Base-by-base conservation (phyloP, 306 rosid genomes). In the Albizia julibrissin region DNA sequence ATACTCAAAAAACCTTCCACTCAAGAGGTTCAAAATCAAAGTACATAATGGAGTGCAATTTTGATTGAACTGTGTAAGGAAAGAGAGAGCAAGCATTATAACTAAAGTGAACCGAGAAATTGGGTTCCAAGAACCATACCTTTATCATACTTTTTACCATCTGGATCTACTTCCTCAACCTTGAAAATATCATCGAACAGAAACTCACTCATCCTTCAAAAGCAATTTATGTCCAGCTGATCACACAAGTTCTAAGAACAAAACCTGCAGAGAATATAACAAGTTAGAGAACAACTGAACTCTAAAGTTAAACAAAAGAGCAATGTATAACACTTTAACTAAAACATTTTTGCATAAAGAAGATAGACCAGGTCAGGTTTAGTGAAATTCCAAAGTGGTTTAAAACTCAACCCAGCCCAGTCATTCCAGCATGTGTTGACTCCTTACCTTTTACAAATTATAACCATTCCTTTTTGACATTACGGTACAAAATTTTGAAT, bases 101-200 rank as follows among this genome's bases (percentile, higher is more conserved):
- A 74, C 24, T 54, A 22, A 46, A 52, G 33, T 22, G 44, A 40
- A 47, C 40, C 6, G 10, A 50, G 34, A 56, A 42, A 65, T 22
- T 44, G 26, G 74, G 29, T 3, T 64, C 40, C 56, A 40, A 61
- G 59, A 43, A 67, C 44, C 84, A 64, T 84, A 93, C 99, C 98
- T 56, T 87, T 93, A 61, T 93, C 99, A 76, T 90, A 95, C 86
- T 89, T 93, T 87, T 89, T 91, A 46, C 99, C 99, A 77, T 95
- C 97, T 2, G 98, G 99, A 78, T 93, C 88, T 79, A 95, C 7
- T 49, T 81, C 73, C 42, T 77, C 89, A 33, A 92, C 79, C 90
- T 87, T 90, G 69, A 95, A 91, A 70, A 92, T 71, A 49, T 95
- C 99, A 81, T 95, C 91, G 61, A 92, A 93, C 11, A 87, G 86